phyloP scores from a whole-genome alignment of 805 yeast species.

The Candida morakotiae region DNA sequence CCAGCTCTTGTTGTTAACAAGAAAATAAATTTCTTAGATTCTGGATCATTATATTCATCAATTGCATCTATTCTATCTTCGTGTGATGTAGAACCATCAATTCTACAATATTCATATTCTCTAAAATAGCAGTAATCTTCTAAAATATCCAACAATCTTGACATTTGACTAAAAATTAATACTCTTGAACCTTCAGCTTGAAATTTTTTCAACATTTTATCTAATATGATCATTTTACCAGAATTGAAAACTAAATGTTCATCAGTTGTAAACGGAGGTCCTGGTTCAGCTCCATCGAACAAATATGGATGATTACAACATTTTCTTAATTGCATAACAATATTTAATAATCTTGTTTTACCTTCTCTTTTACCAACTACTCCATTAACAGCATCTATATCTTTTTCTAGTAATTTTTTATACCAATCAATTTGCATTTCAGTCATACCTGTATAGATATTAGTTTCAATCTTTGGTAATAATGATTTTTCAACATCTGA shows the following conservation, averaged over 20 bases:
- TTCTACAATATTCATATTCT: conserved; percentile 82
- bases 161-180: conserved; percentile 90
- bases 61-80: conserved; percentile 90
- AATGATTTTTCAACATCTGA: conserved; percentile 90
- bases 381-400: conserved; percentile 94
- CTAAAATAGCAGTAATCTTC: conserved; percentile 90
- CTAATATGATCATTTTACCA: conserved; percentile 87
- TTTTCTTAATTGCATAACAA: conserved; percentile 94
- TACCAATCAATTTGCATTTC: conserved; percentile 95
- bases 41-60: conserved; percentile 84
- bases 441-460: conserved; percentile 90
- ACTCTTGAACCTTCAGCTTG: conserved; percentile 82
- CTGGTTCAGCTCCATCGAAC: conserved; percentile 99
- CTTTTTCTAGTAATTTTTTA: conserved; percentile 81
- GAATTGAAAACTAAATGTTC: conserved; percentile 89
- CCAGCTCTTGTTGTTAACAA: conserved; percentile 94
- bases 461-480: conserved; percentile 85
- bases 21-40: conserved; percentile 78
- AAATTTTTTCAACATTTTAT: conserved; percentile 71
- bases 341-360: conserved; percentile 83
- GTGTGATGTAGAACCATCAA: conserved; percentile 90
- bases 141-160: conserved; percentile 79
- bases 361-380: conserved; percentile 92
- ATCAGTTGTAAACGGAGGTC: conserved; percentile 95
- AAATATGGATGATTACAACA: conserved; percentile 97